Base-by-base conservation (phyloP, 2,329 filamentous ascomycete genomes). In the Acrodontium crateriforme region DNA sequence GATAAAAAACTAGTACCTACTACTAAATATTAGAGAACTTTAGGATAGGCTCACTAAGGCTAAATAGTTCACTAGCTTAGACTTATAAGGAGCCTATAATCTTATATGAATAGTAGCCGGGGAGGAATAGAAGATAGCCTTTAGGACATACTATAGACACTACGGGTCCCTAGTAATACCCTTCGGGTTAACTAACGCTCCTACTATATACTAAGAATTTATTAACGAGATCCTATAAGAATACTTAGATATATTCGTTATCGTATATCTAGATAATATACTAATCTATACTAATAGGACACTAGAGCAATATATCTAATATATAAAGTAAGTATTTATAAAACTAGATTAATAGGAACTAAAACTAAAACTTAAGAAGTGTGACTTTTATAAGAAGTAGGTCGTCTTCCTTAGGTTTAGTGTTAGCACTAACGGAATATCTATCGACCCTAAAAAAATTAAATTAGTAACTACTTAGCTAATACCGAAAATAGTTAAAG, bases 71-170 rank as follows among this genome's bases (percentile, higher is more conserved):
- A n/a, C n/a, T n/a, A n/a, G n/a, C n/a, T n/a, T n/a, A n/a, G n/a
- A n/a, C n/a, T n/a, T n/a, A n/a, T n/a, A n/a, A n/a, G n/a, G n/a
- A n/a, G n/a, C n/a, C n/a, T n/a, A n/a, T n/a, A n/a, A n/a, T n/a
- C n/a, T n/a, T n/a, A n/a, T n/a, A n/a, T n/a, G n/a, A n/a, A n/a
- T n/a, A n/a, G n/a, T n/a, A n/a, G n/a, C n/a, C n/a, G n/a, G n/a
- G n/a, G n/a, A 58, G 18, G 38, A 56, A 34, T 54, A 38, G 36
- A 53, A 51, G 31, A 56, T 16, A 10, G 41, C 41, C 1, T 60
- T 58, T 30, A 14, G 30, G 11, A 56, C 39, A 2, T 27, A 41
- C 15, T 56, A 47, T 33, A 38, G 48, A 20, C 32, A 40, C 4
- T 59, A 39, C 32, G 29, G 60, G 34, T 59, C 46, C 20, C 23